Base-by-base conservation (phyloP, 225 moss, liverwort and hornwort genomes). In the Pseudisothecium myosuroides region DNA sequence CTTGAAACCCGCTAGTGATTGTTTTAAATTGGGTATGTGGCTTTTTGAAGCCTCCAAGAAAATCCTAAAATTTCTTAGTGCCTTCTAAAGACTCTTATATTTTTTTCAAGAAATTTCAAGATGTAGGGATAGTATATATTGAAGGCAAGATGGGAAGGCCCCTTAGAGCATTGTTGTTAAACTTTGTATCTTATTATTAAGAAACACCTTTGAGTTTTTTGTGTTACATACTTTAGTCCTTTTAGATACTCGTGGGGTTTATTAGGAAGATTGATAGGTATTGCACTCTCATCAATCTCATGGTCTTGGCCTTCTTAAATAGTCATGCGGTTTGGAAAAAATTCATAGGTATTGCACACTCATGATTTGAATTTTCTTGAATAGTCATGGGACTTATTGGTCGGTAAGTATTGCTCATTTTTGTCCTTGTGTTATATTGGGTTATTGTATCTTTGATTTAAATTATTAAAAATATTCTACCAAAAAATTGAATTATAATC, bases 311-410 rank as follows among this genome's bases (percentile, higher is more conserved):
- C 65, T 65, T 18, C 5, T 65, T 65, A 1, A 18, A 34, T 65
- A 65, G 7, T 31, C 29, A 62, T 32, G 4, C 17, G 17, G 9
- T 64, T 64, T 16, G 11, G 27, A 11, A 7, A 17, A 32, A 15
- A 10, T 65, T 65, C 36, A 65, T 36, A 36, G 5, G 22, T 69
- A 8, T 69, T 69, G 24, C 1, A 39, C 3, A 69, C 8, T 69
- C 0, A 4, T 2, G 1, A 7, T 69, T 13, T 69, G 4, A 22
- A 0, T 22, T 22, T 68, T n/a, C 10, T n/a, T 4, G 5, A 6
- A n/a, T 68, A 12, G 6, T 67, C 4, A 11, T n/a, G 2, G 14
- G 8, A 0, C 1, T 39, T 24, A 39, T 41, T 69, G 24, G 26
- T 71, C 26, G 14, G 9, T 71, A 71, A 4, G 3, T 14, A 41